Evolutionary conservation across 768 basidiomycete species (phyloP), one percentile per base, ranked within the genome.

Genomic region (Punctularia strigosozonata): DNA sequence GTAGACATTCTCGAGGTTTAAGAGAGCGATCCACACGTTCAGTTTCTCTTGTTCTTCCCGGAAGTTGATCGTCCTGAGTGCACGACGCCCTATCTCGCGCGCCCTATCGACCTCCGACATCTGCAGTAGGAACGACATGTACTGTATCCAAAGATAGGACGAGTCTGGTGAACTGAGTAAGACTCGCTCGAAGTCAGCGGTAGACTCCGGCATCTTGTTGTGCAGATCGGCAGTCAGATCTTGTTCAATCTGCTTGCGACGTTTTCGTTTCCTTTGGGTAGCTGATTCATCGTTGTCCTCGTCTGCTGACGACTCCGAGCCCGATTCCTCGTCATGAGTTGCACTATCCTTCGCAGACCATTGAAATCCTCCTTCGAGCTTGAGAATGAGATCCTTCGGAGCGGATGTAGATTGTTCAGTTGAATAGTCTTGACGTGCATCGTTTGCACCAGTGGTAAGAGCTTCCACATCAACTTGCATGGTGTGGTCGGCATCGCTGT

Each of bases 61-160:
- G 66, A 94, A 97, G 53, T 71, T 83, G 61, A 99, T 98, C 8
- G 80, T 81, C 44, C 74, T 67, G 32, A 97, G 66, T 4, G 91
- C 94, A 18, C 87, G 77, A 38, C 75, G 72, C 34, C 79, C 92
- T 37, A 91, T 79, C 54, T 84, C 80, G 31, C 90, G 74, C 12
- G 94, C 95, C 59, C 92, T 95, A 50, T 91, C 92, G 40, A 95
- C 66, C 60, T 99, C 94, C 22, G 92, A 88, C n/a, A 99, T 73
- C 48, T 90, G 90, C 8, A 98, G 67, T 51, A 92, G 89, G 75
- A 97, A 94, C 6, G 95, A 94, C 90, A 99, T 98, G 58, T 91
- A 99, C 57, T 97, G 92, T 42, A 99, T 80, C 95, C 95, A 99
- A 24, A 98, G 71, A 61, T 84, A 95, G 0, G 95, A 98, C 5